These are phyloP conservation scores for Cutaneotrichosporon sp. DNA, from an alignment of 1,284 basidiomycete species.

Conservation along the genomic window DNA sequence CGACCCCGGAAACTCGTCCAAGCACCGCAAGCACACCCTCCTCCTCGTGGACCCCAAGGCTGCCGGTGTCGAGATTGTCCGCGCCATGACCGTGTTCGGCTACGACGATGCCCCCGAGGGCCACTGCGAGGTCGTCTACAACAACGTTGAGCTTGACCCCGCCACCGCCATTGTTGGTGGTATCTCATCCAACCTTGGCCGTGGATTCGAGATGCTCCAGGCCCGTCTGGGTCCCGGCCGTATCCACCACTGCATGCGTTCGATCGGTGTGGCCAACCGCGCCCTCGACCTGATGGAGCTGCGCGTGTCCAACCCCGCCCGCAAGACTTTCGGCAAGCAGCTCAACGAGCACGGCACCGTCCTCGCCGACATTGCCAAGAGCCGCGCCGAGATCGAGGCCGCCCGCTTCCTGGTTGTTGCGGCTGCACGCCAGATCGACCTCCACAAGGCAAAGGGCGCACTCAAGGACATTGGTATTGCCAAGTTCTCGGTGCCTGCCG, in stretches of 20 bases:
- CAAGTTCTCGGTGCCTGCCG: constrained; percentile 90
- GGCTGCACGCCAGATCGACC: constrained; percentile 93
- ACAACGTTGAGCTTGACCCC: constrained; percentile 83
- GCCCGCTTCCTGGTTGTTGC: constrained; percentile 83
- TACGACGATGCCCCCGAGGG: constrained; percentile 95
- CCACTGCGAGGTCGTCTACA: constrained; percentile 92
- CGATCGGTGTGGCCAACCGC: constrained; percentile 80
- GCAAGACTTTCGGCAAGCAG: constrained; percentile 92
- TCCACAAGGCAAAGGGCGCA: constrained; percentile 85
- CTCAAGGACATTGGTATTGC: constrained; percentile 96
- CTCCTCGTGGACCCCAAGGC: constrained; percentile 86
- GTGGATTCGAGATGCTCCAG: constrained; percentile 96
- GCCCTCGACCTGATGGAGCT: constrained; percentile 85
- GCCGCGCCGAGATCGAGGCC: constrained; percentile 87
- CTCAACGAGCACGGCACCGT: constrained; percentile 90
- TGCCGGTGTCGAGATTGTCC: constrained; percentile 82
- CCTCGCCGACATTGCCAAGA: constrained; percentile 83
- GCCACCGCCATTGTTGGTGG: constrained; percentile 65
- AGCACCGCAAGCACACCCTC: constrained; percentile 84
- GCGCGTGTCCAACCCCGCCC: constrained; percentile 83
- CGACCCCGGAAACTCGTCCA: constrained; percentile 48
- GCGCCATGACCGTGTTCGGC: constrained; percentile 89
- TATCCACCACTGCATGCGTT: constrained; percentile 98
- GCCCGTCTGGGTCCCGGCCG: constrained; percentile 93
- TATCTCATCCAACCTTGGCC: constrained; percentile 71